Base-by-base conservation (phyloP, 2,329 filamentous ascomycete genomes). In the Talaromyces verruculosus region DNA sequence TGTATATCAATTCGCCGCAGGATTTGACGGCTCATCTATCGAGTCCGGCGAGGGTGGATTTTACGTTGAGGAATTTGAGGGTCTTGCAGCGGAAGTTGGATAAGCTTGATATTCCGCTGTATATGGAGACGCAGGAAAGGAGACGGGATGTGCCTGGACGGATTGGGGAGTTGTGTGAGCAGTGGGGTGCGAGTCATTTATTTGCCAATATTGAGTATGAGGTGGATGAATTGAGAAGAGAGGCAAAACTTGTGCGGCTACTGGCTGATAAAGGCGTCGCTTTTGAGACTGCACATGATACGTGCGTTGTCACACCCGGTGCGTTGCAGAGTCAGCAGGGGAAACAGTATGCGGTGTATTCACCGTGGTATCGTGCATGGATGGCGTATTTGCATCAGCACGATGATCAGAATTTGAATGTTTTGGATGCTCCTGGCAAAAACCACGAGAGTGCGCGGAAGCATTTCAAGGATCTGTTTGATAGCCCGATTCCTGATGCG, bases 201-300 rank as follows among this genome's bases (percentile, higher is more conserved):
- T 96, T 88, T 72, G 88, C 90, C 58, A 97, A 96, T 73, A 87
- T 93, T 65, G 93, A 97, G 75, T 97, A 96, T 72, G 93, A 97
- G 76, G 92, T 96, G 0, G 93, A 97, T 73, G 93, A 97, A 78
- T 78, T 97, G 66, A 83, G 93, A 51, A 84, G 93, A 5, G 93
- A 97, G 72, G 87, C 88, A 0, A 82, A 81, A 33, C 78, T 96
- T 72, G 84, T 91, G 0, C 84, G 81, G 33, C 76, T 83, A 47
- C 86, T 89, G 67, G 78, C 89, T 0, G 83, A 87, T 17, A 85
- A 84, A 13, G 89, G 86, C 0, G 86, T 94, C 57, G 83, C 85
- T 1, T 88, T 96, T 70, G 84, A 89, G n/a, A 85, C 89, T 0
- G 83, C 90, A 1, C 91, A 93, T 67, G 93, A 97, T 76, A 91